Conservation (phyloP, 495 filamentous ascomycete species). For the Parachaetomium inaequale region DNA sequence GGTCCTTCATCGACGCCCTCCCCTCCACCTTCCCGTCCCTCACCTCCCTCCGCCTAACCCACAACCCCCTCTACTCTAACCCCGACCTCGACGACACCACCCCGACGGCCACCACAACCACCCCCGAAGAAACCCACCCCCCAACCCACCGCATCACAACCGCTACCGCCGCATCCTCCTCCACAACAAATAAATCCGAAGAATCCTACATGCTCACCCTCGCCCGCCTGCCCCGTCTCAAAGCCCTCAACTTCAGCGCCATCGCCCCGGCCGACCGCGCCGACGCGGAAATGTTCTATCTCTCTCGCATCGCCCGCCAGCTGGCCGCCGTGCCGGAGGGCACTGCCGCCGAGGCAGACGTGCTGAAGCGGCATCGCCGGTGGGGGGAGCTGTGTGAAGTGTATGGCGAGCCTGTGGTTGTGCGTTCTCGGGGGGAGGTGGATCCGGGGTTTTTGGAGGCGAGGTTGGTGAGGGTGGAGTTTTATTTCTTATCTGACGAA, state of each 20-base stretch:
- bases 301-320: conserved; percentile 72
- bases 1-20: conserved; percentile 67
- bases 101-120: conserved; percentile 15
- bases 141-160: neutral
- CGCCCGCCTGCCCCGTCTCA: conserved; percentile 65
- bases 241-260: conserved; percentile 71
- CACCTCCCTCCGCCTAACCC: conserved; percentile 66
- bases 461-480: conserved; percentile 62
- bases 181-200: conserved; percentile 45
- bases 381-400: conserved; percentile 68
- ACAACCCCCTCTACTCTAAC: conserved; percentile 75
- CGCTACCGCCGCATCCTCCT: conserved; percentile 11
- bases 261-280: conserved; percentile 69
- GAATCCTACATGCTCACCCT: conserved; percentile 80
- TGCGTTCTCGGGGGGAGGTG: conserved; percentile 44
- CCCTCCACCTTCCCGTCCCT: conserved; percentile 64
- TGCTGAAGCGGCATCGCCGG: conserved; percentile 61
- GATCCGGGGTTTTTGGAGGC: conserved; percentile 70
- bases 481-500: conserved; percentile 39
- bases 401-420: conserved; percentile 64
- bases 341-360: conserved; percentile 50
- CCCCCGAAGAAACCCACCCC: conserved; percentile 29
- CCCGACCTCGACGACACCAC: conserved; percentile 38
- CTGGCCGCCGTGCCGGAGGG: conserved; percentile 57
- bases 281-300: conserved; percentile 90